Evolutionary conservation across 345 rosid genomes (phyloP), one percentile per base, ranked within the genome.

Genomic region (Dipteronia dyeriana): DNA sequence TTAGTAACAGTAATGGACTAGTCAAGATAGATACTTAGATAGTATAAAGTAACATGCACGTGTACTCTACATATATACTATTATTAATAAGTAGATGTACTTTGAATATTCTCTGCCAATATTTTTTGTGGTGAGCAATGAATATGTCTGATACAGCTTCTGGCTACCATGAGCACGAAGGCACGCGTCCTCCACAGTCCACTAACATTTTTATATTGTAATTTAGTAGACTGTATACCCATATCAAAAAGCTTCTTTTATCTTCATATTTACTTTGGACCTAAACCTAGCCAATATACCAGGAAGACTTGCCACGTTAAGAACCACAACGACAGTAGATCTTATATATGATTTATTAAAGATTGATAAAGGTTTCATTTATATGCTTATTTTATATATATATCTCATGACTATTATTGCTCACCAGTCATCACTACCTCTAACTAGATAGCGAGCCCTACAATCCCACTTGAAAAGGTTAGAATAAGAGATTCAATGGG

Each of bases 401-500:
- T 31, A 31, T 5, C 38, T 34, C 38, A 70, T 17, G 61, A 25
- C 11, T n/a, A 51, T 70, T 7, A 26, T 70, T 51, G 14, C 60
- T 9, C 16, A 14, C 3, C 54, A 49, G 5, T 49, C 16, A 49
- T 49, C 54, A 49, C 54, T 14, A 3, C 5, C 54, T 49, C 54
- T 47, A 1, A 9, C 53, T 47, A 47, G 13, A 41, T 1, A 41
- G 45, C 8, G 20, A 29, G 23, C 45, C 74, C 62, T 62, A 70
- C 62, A 26, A 53, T 53, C 17, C 74, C 74, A 70, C 74, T 53
- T 53, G 25, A 70, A 26, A 51, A 4, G 54, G 16, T 70, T 2
- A n/a, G 22, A 34, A 5, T 34, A 13, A 22, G 23, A 12, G 71
- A 5, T 45, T 6, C 22, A 23, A 25, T 25, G 56, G 38, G 38